These are phyloP conservation scores for Haberlea rhodopensis DNA, from an alignment of 257 asterid species.

Conservation along the genomic window DNA sequence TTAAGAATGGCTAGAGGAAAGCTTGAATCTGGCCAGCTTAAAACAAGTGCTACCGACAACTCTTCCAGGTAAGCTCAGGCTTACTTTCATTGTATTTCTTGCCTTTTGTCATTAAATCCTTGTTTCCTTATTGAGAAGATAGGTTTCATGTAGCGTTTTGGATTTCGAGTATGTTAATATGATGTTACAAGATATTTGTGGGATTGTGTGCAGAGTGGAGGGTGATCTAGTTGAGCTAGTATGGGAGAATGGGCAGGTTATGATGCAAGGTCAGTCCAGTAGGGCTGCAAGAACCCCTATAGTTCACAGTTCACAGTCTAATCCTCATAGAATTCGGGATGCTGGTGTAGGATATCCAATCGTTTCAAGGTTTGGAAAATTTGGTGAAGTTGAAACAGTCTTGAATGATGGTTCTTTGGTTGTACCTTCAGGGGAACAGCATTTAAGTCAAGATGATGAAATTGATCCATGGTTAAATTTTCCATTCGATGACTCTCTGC, in stretches of 20 bases:
- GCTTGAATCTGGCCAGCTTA: constrained; percentile 51
- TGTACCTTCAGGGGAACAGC: constrained; percentile 54
- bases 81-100: not conserved
- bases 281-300: constrained; percentile 37
- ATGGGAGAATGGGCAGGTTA: constrained; percentile 84
- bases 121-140: constrained; percentile 21
- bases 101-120: not conserved
- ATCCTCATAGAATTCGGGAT: constrained; percentile 36
- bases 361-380: constrained; percentile 45
- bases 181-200: constrained; percentile 20
- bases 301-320: constrained; percentile 25
- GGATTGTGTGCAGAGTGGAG: constrained; percentile 47
- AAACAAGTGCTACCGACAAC: constrained; percentile 29
- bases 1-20: constrained; percentile 67
- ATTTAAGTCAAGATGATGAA: constrained; percentile 66
- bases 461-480: constrained; percentile 72
- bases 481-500: constrained; percentile 45
- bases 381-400: constrained; percentile 41
- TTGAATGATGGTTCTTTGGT: constrained; percentile 46
- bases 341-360: constrained; percentile 27
- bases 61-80: constrained; percentile 52
- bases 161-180: not conserved
- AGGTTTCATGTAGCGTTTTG: constrained; percentile 8
- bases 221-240: constrained; percentile 66
- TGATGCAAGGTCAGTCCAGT: constrained; percentile 73